Evolutionary conservation across 306 rosid species (phyloP), one percentile per base, ranked within the genome.

Genomic region (Purshia tridentata): DNA sequence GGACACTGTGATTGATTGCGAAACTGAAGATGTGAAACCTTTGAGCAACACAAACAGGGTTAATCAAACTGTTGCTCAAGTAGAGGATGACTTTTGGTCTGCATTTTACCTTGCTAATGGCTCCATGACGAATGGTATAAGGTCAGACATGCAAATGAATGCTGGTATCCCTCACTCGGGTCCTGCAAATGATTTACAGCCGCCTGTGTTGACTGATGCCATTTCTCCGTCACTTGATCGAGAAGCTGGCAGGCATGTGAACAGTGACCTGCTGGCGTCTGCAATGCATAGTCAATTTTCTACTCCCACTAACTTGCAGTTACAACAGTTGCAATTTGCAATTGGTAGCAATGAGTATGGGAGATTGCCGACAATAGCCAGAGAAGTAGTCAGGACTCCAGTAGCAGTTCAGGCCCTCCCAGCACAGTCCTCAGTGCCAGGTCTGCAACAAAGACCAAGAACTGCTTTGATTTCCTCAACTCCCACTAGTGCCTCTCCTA

Each of bases 331-430:
- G 63, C 81, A 55, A 64, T 65, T 39, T 67, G 35, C 48, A 78
- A 37, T n/a, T 76, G 70, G 47, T 69, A 78, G 70, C 73, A 80
- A 76, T 3, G 91, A 91, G 76, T 80, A 82, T 67, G 97, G 91
- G 49, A 87, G 84, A 72, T 72, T 82, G 22, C 69, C 85, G 49
- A 47, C 79, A 15, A 47, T 70, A 44, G 64, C 78, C 39, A 79
- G 81, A 70, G 80, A 66, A 68, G 42, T 79, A 67, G 56, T 8
- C 72, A 87, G 98, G 86, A 74, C 78, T 65, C 89, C 95, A 1
- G 8, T 68, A 37, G 96, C 96, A 61, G 85, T 88, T 75, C 98
- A 94, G 84, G 97, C 96, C 66, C 97, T 91, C 65, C 92, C 98
- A 41, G 91, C 72, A 40, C 91, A 70, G 81, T 74, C 91, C 70